Base-by-base conservation (phyloP, 1,284 basidiomycete species). In the Trametes pubescens region DNA sequence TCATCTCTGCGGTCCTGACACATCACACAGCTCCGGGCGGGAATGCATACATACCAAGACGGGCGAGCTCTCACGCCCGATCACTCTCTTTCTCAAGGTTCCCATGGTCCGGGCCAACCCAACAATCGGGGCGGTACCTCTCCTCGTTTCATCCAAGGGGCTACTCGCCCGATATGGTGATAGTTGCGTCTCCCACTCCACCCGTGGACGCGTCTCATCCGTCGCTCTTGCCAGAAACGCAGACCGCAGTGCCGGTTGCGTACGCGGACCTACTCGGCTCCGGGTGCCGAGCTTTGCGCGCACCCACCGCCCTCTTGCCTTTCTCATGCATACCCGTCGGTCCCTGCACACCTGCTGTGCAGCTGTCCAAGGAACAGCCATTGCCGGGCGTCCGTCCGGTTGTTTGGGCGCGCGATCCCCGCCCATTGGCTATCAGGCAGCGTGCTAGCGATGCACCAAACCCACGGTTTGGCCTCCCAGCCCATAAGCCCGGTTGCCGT, bases 241-340 rank as follows among this genome's bases (percentile, higher is more conserved):
- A 49, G 44, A 24, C 26, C 52, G 54, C 46, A 47, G 46, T 51
- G 59, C 46, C 51, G 44, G 21, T 18, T n/a, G 24, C 44, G 52
- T 37, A 32, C 52, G 47, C 32, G 35, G 29, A 13, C n/a, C 18
- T 37, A 7, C 2, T 18, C 43, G 21, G 2, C 6, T 38, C 26
- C 18, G 52, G 35, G 29, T 54, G 44, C 44, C 37, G 53, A 55
- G 37, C 24, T n/a, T 6, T n/a, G 24, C 21, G 34, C 37, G 35
- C 52, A 55, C 44, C 52, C 59, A 61, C 59, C 46, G 46, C 52
- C 38, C 24, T 46, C 47, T 61, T 55, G 16, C 59, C 59, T 61
- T 61, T 55, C 59, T 55, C 59, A 61, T 55, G 59, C 52, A 49
- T 3, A 2, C 24, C 46, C 52, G 52, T 55, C 52, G 46, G 37